Base-by-base conservation (phyloP, 345 rosid genomes). In the Eucalyptus marginata region DNA sequence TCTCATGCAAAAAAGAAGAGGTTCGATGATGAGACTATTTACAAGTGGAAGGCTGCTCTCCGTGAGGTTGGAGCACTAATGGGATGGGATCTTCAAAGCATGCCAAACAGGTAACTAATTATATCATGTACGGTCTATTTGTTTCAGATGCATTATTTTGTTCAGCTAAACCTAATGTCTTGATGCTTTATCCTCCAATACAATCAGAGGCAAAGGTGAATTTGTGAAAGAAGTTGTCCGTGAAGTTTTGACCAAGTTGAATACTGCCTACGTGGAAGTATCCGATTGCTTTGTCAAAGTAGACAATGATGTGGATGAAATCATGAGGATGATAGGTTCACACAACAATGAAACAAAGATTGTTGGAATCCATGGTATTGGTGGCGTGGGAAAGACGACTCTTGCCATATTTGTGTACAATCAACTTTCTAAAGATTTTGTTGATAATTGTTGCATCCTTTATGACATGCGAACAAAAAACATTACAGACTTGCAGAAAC, bases 391-490 rank as follows among this genome's bases (percentile, higher is more conserved):
- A 25, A 54, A 59, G 7, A 59, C 66, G 1, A 52, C 58, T 52
- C 22, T 52, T 52, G 58, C 58, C 58, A 52, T 0, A 18, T 1
- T 52, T 1, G 58, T 18, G 58, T 52, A 52, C 24, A 52, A 52
- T 52, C 58, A 52, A 52, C 24, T 52, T 52, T 52, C 24, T 18
- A 0, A 18, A 3, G 0, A 52, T 52, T 52, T 52, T 52, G 9
- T 18, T 52, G 9, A 52, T 49, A 13, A 49, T 52, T 52, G 9
- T 52, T 52, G 58, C 58, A 1, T 52, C 58, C 24, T 52, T 18
- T 52, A 0, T 3, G 4, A 17, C 58, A 52, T 52, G 0, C 58
- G 24, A 17, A 7, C 1, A 52, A 0, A 1, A 52, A 0, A 18
- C 0, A 52, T 52, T 52, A 52, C 9, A 3, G 0, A 0, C 58